Conservation (phyloP, 2,329 filamentous ascomycete species). For the Colletotrichum tropicicola region DNA sequence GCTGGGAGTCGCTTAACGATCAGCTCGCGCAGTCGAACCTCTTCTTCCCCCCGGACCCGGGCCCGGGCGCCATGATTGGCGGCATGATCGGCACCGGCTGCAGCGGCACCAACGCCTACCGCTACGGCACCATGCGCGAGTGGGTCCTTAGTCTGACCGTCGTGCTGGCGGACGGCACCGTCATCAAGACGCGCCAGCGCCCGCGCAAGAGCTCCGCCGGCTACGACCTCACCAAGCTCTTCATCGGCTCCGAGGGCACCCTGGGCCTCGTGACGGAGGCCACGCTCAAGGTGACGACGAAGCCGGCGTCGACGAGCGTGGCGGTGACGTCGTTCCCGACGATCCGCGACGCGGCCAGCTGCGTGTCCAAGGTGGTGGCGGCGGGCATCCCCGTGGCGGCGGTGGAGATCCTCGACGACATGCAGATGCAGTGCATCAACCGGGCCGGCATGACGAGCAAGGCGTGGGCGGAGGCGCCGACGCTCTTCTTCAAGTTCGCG, state of each 20-base stretch:
- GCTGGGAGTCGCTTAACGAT: conserved; percentile 89
- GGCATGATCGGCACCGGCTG: conserved; percentile 83
- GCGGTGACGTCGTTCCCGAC: conserved; percentile 71
- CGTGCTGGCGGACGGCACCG: conserved; percentile 87
- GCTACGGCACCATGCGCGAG: conserved; percentile 94
- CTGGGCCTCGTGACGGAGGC: conserved; percentile 92
- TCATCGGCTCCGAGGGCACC: conserved; percentile 92
- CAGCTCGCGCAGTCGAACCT: conserved; percentile 76
- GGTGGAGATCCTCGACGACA: conserved; percentile 92
- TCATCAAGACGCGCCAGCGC: conserved; percentile 89
- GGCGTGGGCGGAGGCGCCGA: conserved; percentile 76
- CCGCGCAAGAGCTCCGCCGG: conserved; percentile 91
- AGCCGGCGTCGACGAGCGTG: conserved; percentile 81
- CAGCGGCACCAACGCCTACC: conserved; percentile 87
- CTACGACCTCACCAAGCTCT: conserved; percentile 89
- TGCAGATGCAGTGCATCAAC: conserved; percentile 82
- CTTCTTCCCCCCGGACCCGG: conserved; percentile 93
- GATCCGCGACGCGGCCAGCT: conserved; percentile 78
- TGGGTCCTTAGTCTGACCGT: conserved; percentile 91
- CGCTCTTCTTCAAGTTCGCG: conserved; percentile 86
- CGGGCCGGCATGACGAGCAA: conserved; percentile 72
- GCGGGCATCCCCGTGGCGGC: conserved; percentile 87
- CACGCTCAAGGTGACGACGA: conserved; percentile 84
- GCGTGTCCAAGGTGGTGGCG: conserved; percentile 81
- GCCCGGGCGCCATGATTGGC: conserved; percentile 91